Percentiles rank a stretch among this genome's conserved stretches.
Evolutionary conservation across 73 alveolate species (phyloP).

Genomic region (Blepharisma stoltei): DNA sequence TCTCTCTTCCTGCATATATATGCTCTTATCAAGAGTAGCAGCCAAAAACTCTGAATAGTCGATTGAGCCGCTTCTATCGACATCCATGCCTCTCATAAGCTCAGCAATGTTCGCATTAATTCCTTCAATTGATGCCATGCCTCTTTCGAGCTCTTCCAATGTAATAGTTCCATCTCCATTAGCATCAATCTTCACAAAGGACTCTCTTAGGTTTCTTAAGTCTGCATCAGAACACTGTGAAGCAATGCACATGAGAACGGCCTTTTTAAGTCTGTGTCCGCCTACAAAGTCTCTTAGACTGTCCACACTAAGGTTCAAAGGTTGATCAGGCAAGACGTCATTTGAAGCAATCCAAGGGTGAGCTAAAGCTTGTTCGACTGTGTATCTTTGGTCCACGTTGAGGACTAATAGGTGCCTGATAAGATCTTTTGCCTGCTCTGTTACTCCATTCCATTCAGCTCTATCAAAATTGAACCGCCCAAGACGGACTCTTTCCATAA

Average conservation of each 20-base stretch:
- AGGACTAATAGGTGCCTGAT: conserved; percentile 40
- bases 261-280: conserved; percentile 40
- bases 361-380: conserved; percentile 72
- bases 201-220: conserved; percentile 38
- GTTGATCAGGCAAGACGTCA: not conserved
- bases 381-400: conserved; percentile 60
- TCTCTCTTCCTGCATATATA: conserved; percentile 40
- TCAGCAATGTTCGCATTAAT: conserved; percentile 39
- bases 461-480: conserved; percentile 39
- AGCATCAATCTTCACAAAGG: conserved; percentile 56
- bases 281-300: conserved; percentile 32
- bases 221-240: conserved; percentile 40
- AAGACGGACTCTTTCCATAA: conserved; percentile 37
- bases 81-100: conserved; percentile 54
- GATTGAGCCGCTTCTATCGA: conserved; percentile 54
- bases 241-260: conserved; percentile 42
- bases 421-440: conserved; percentile 50
- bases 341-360: conserved; percentile 71
- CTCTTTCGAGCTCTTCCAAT: conserved; percentile 58
- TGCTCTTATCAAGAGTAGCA: conserved; percentile 62
- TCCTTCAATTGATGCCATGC: conserved; percentile 40
- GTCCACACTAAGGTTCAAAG: not conserved
- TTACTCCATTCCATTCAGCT: conserved; percentile 42
- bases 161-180: conserved; percentile 69
- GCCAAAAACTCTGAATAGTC: conserved; percentile 73